Evolutionary conservation across 805 yeast species (phyloP).

Genomic region (Candida coquimbonensis): DNA sequence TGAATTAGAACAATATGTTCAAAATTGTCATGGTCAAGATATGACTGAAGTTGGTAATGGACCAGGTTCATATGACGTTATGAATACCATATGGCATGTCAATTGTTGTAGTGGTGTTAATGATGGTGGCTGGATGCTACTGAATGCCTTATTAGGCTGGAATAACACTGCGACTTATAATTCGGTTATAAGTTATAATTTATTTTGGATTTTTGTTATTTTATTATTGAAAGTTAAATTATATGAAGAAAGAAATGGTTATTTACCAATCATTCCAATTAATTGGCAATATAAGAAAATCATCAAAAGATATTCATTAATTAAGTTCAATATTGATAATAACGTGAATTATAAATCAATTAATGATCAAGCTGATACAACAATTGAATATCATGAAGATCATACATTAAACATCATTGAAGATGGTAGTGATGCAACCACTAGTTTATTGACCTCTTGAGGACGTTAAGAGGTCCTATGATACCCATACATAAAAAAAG

Average conservation of each 20-base stretch:
- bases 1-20: constrained; percentile 70
- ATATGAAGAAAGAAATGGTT: constrained; percentile 52
- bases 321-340: constrained; percentile 28
- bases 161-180: constrained; percentile 91
- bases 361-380: constrained; percentile 1
- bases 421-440: constrained; percentile 13
- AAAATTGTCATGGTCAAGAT: constrained; percentile 71
- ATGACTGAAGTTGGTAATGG: constrained; percentile 86
- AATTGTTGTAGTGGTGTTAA: constrained; percentile 89
- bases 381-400: not conserved
- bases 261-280: constrained; percentile 55
- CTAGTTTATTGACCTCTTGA: constrained; percentile 13
- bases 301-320: constrained; percentile 27
- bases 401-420: constrained; percentile 4
- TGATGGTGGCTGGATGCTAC: constrained; percentile 90
- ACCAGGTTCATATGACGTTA: constrained; percentile 84
- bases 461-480: constrained; percentile 3
- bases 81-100: constrained; percentile 83
- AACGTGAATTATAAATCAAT: constrained; percentile 24
- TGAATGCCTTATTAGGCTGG: constrained; percentile 90
- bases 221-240: constrained; percentile 39
- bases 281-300: constrained; percentile 55
- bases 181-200: constrained; percentile 64
- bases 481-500: not conserved
- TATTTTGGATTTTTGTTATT: constrained; percentile 59